These are phyloP conservation scores for Allomyces arbusculus DNA, from an alignment of 192 early-diverging fungal genomes.

Conservation along the genomic window DNA sequence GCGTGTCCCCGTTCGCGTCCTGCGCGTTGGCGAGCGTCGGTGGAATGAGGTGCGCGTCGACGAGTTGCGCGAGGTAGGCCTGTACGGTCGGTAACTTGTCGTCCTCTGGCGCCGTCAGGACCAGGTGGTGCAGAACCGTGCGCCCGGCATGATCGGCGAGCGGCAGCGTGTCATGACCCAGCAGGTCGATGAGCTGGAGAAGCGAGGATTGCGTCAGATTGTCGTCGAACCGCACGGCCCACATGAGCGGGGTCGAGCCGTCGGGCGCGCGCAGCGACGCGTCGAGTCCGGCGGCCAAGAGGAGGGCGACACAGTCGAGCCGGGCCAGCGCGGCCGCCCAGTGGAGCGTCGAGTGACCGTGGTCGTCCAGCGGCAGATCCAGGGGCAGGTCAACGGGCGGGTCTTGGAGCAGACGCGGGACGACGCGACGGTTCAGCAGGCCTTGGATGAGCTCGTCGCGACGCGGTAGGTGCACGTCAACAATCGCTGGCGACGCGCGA, in stretches of 20 bases:
- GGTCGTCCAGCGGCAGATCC: conserved; percentile 76
- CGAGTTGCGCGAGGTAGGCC: background rate
- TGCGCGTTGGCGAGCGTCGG: background rate
- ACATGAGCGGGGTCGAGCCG: background rate
- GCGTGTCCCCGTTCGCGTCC: conserved; percentile 18
- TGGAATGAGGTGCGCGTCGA: background rate
- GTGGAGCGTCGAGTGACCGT: conserved; percentile 83
- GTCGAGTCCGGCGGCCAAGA: background rate
- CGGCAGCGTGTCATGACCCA: background rate
- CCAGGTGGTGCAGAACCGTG: background rate
- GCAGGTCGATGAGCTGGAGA: background rate
- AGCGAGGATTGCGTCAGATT: background rate
- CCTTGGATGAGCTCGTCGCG: background rate
- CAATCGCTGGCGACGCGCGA: no score
- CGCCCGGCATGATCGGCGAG: background rate
- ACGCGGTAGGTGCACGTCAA: no score
- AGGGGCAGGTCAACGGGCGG: conserved; percentile 39
- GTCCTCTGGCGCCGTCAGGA: background rate
- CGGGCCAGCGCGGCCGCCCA: conserved; percentile 84
- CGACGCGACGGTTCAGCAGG: background rate
- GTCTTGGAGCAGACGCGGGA: background rate
- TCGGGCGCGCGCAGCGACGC: background rate
- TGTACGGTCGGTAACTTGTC: background rate
- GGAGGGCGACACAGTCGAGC: conserved; percentile 14
- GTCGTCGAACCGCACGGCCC: background rate